These are phyloP conservation scores for Perkinsus olseni DNA, from an alignment of 169 alveolate genomes.

Conservation along the genomic window DNA sequence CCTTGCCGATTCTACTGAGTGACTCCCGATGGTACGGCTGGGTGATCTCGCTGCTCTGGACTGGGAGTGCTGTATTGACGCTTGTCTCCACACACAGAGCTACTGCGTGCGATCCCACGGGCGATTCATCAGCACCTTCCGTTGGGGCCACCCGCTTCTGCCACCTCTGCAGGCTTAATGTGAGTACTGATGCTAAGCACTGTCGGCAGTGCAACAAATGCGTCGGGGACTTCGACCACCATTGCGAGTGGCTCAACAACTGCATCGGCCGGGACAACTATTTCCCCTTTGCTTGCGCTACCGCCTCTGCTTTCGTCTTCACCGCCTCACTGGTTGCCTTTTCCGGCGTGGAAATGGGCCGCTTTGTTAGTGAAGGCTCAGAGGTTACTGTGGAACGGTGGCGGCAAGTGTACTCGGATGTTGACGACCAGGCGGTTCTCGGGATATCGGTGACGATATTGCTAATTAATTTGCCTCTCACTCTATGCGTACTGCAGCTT, in stretches of 20 bases:
- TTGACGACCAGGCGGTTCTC: neutral
- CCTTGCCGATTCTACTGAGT: neutral
- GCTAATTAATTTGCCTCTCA: slow-evolving; percentile 21
- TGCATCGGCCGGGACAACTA: slow-evolving; percentile 50
- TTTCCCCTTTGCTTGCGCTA: neutral
- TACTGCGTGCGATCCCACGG: neutral
- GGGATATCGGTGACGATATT: neutral
- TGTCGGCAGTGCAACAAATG: slow-evolving; percentile 48
- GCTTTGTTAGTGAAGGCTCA: neutral
- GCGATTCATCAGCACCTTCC: neutral
- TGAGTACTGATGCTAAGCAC: slow-evolving; percentile 33
- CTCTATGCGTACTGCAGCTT: slow-evolving; percentile 19
- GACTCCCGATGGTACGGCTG: neutral
- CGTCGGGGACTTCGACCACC: slow-evolving; percentile 52
- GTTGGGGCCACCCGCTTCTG: neutral
- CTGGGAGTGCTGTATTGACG: neutral
- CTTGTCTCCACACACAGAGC: neutral
- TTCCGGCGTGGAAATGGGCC: neutral
- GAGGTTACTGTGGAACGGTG: neutral
- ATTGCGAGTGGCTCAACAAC: slow-evolving; percentile 53
- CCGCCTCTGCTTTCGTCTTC: neutral
- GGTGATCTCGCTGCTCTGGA: neutral
- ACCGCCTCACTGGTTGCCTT: neutral
- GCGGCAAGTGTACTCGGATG: neutral
- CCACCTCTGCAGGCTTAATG: neutral